Base-by-base conservation (phyloP, 2,329 filamentous ascomycete species). In the Nannizziopsis barbatae region DNA sequence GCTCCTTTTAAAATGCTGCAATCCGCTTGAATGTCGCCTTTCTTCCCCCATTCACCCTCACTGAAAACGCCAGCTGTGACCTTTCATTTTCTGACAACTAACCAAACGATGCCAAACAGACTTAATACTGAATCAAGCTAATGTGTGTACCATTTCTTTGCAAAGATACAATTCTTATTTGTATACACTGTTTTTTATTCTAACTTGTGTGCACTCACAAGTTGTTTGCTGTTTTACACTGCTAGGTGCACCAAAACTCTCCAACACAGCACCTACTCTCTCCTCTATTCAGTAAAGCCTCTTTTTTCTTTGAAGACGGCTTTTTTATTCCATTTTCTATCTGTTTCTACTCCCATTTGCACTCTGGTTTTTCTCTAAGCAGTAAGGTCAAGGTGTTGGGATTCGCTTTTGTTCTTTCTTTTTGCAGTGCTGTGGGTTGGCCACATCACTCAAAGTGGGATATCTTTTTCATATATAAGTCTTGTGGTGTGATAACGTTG, bases 191-290 rank as follows among this genome's bases (percentile, higher is more conserved):
- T 18, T 35, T 47, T 50, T 20, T 42, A 14, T 22, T 48, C 48
- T 36, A 43, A 44, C 46, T 43, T 49, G 46, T 47, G 50, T 50
- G 43, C 15, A 27, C 47, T 52, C 51, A 48, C 41, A 50, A 47
- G 50, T 52, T 48, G 39, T 45, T 52, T 50, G 47, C 44, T 45
- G 42, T 50, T 35, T 49, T 48, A 42, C 45, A 47, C 14, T 42
- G 22, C 10, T 18, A 12, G 42, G 32, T 36, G 15, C 42, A 30
- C 36, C 38, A 47, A 35, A 31, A 37, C 30, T 47, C 33, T 47
- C 20, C 37, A 47, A 30, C 45, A 41, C 36, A 40, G 22, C 45
- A 47, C 14, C 45, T 41, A 41, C 22, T 36, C 45, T 40, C 35
- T 40, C 9, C 37, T 33, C 37, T 12, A n/a, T 11, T 15, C 10